These are phyloP conservation scores for Lactarius akahatsu DNA, from an alignment of 768 basidiomycete species.

Conservation along the genomic window DNA sequence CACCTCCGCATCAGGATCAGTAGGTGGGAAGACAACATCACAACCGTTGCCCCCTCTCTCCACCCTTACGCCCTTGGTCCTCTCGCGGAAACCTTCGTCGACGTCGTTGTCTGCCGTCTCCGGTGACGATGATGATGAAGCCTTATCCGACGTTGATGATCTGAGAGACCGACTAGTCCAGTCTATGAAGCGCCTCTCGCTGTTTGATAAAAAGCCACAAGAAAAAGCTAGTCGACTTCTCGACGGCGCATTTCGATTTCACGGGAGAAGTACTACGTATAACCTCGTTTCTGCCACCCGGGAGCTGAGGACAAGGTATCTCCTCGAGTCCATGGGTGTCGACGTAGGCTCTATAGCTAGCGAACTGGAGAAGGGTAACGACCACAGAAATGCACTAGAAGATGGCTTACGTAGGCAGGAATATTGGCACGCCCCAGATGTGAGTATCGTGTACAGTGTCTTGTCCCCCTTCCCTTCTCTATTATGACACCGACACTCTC, in stretches of 20 bases:
- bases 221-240: constrained; percentile 25
- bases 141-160: constrained; percentile 16
- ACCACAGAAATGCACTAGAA: neutral
- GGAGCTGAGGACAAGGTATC: constrained; percentile 15
- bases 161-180: constrained; percentile 2
- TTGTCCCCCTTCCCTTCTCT: neutral
- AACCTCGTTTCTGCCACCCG: constrained; percentile 18
- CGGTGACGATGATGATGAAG: constrained; percentile 3
- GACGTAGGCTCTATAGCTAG: constrained; percentile 7
- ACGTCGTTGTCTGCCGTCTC: neutral
- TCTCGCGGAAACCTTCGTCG: constrained; percentile 11
- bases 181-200: constrained; percentile 21
- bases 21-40: constrained; percentile 4
- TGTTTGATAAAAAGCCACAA: constrained; percentile 18
- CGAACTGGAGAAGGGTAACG: constrained; percentile 8
- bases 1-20: neutral
- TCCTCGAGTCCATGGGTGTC: constrained; percentile 14
- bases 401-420: constrained; percentile 15
- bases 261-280: constrained; percentile 25
- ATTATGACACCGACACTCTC: neutral
- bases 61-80: constrained; percentile 7
- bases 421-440: constrained; percentile 27
- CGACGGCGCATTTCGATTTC: constrained; percentile 24
- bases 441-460: constrained; percentile 18
- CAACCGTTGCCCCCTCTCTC: constrained; percentile 13